These are phyloP conservation scores for Priceomyces haplophilus DNA, from an alignment of 805 yeast genomes.

Conservation along the genomic window DNA sequence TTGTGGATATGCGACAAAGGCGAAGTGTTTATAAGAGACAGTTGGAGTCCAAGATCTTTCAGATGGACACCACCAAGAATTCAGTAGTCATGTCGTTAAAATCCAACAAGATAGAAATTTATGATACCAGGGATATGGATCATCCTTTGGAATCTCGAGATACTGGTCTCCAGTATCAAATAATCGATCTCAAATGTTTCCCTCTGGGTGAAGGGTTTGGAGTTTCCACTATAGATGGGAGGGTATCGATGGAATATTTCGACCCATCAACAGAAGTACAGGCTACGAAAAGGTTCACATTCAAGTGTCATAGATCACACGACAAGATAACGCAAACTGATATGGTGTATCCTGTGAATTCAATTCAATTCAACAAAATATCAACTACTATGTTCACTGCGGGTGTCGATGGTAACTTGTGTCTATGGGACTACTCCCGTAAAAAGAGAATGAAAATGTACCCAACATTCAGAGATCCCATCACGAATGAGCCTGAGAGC, in stretches of 20 bases:
- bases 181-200: conserved; percentile 52
- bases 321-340: conserved; percentile 42
- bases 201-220: conserved; percentile 59
- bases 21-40: conserved; percentile 10
- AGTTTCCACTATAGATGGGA: conserved; percentile 74
- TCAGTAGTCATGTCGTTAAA: conserved; percentile 53
- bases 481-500: conserved; percentile 18
- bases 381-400: conserved; percentile 45
- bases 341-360: conserved; percentile 52
- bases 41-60: conserved; percentile 51
- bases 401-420: conserved; percentile 50
- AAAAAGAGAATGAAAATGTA: conserved; percentile 44
- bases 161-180: conserved; percentile 65
- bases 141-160: conserved; percentile 52
- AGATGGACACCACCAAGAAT: conserved; percentile 54
- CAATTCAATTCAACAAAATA: conserved; percentile 40
- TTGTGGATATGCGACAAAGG: conserved; percentile 40
- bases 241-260: conserved; percentile 71
- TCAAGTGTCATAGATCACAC: conserved; percentile 68
- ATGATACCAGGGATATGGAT: conserved; percentile 48
- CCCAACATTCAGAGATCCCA: conserved; percentile 22
- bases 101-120: conserved; percentile 51
- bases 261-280: conserved; percentile 44
- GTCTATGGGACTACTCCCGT: conserved; percentile 49
- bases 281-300: conserved; percentile 59